phyloP scores from a whole-genome alignment of 371 early-diverging fungal species.

The Apophysomyces elegans region DNA sequence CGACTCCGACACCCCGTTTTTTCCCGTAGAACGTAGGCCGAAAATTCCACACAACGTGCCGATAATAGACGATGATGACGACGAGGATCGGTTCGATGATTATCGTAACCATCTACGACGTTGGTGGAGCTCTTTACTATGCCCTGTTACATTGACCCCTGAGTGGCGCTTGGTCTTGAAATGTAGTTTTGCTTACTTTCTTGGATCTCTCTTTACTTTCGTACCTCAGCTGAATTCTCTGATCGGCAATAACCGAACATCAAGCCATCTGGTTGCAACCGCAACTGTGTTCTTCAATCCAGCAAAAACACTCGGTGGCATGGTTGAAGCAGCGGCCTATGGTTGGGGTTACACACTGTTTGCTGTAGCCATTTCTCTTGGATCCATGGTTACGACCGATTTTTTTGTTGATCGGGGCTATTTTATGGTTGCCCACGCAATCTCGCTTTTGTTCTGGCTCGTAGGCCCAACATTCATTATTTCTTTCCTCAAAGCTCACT shows the following conservation, averaged over 20 bases:
- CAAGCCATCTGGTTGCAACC: constrained; percentile 67
- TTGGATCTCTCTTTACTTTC: constrained; percentile 67
- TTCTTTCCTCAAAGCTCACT: constrained; percentile 64
- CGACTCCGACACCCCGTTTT: constrained; percentile 40
- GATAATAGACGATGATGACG: constrained; percentile 12
- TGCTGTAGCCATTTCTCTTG: constrained; percentile 54
- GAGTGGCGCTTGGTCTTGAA: constrained; percentile 59
- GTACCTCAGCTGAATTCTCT: constrained; percentile 54
- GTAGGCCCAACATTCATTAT: constrained; percentile 63
- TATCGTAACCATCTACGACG: neutral
- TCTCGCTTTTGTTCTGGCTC: constrained; percentile 60
- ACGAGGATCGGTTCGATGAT: neutral
- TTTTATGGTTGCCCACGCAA: constrained; percentile 45
- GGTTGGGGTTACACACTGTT: constrained; percentile 61
- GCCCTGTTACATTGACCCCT: constrained; percentile 21
- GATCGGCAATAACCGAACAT: constrained; percentile 50
- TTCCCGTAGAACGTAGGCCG: constrained; percentile 22
- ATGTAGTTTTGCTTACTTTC: constrained; percentile 65
- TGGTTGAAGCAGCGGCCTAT: constrained; percentile 68
- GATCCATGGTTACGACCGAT: constrained; percentile 60
- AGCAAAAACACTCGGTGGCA: constrained; percentile 67
- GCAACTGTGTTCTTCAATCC: constrained; percentile 75
- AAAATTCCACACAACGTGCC: neutral
- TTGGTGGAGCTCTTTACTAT: neutral
- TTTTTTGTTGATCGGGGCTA: constrained; percentile 57